Conservation (phyloP, 441 rosid genomes). For the Pelargonium australe region DNA sequence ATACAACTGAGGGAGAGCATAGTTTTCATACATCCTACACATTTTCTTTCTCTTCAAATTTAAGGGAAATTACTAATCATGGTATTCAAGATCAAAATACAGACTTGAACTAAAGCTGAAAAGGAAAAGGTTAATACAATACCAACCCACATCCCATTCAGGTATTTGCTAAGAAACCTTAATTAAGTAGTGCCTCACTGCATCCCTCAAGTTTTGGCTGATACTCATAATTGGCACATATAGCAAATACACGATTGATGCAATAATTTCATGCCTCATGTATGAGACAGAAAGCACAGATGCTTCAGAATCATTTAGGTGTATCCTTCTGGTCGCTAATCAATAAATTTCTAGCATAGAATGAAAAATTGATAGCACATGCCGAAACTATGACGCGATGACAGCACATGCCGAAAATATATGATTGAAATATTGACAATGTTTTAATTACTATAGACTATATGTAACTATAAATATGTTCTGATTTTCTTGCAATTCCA, state of each 20-base stretch:
- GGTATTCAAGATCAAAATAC: background rate
- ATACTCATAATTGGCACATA: conserved; percentile 4
- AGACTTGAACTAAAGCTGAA: conserved; percentile 3
- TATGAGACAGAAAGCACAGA: background rate
- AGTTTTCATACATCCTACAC: background rate
- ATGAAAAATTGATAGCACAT: conserved; percentile 7
- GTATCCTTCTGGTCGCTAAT: background rate
- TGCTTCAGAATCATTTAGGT: conserved; percentile 6
- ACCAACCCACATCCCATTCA: background rate
- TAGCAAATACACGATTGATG: conserved; percentile 8
- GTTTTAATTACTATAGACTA: background rate
- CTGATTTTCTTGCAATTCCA: background rate
- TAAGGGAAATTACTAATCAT: background rate
- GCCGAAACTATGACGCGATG: conserved; percentile 8
- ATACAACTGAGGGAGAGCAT: background rate
- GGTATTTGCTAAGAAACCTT: conserved; percentile 10
- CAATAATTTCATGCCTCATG: conserved; percentile 10
- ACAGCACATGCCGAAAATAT: background rate
- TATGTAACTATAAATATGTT: background rate
- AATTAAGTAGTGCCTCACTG: conserved; percentile 4
- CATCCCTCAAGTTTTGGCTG: background rate
- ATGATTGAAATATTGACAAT: background rate
- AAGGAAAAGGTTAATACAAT: conserved; percentile 7
- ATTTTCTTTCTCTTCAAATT: background rate
- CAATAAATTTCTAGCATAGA: conserved; percentile 16